These are phyloP conservation scores for Cardamine chenopodiifolia DNA, from an alignment of 345 rosid species.

Conservation along the genomic window DNA sequence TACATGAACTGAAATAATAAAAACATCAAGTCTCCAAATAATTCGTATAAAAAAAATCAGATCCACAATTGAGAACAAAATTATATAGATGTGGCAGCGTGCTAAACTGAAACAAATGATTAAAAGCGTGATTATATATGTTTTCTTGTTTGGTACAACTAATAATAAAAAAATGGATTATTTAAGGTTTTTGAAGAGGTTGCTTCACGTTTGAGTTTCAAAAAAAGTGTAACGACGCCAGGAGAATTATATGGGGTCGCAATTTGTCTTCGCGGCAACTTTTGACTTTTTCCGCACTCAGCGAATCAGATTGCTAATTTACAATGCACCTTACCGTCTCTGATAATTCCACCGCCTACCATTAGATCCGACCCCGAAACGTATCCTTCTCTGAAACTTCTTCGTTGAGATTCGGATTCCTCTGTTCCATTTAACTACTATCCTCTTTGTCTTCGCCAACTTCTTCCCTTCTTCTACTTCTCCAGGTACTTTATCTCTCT, in stretches of 20 bases:
- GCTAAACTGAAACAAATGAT: neutral
- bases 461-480: neutral
- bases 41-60: too few relatives aligned
- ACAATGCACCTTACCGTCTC: constrained; percentile 21
- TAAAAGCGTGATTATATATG: neutral
- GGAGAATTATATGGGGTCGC: constrained; percentile 33
- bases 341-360: neutral
- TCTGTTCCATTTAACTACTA: constrained; percentile 39
- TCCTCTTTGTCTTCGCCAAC: constrained; percentile 28
- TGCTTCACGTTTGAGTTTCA: constrained; percentile 34
- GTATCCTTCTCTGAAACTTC: constrained; percentile 28
- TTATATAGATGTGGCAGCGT: too few relatives aligned
- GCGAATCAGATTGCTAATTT: constrained; percentile 14
- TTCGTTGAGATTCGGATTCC: constrained; percentile 34
- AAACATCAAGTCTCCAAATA: too few relatives aligned
- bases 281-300: constrained; percentile 14
- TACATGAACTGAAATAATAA: too few relatives aligned
- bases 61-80: too few relatives aligned
- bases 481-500: constrained; percentile 26
- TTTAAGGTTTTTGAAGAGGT: constrained; percentile 2
- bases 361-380: constrained; percentile 33
- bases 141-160: constrained; percentile 25
- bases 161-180: neutral
- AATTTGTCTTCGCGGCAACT: constrained; percentile 31
- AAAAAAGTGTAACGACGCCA: constrained; percentile 18